Evolutionary conservation across 2,329 filamentous ascomycete species (phyloP).

Genomic region (Ascocoryne sarcoides): DNA sequence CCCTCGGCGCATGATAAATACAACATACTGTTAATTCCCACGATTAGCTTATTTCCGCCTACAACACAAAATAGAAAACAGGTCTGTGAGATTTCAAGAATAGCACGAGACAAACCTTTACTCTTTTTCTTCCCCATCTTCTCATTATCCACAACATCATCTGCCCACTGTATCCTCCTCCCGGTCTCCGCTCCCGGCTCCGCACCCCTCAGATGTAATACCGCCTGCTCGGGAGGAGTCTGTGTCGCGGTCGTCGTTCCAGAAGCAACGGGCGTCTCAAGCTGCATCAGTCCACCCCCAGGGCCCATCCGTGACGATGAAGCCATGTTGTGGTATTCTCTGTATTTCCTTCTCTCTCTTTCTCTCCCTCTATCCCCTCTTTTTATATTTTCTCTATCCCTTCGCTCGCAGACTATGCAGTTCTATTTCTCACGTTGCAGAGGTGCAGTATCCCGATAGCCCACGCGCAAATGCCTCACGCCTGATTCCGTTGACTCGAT

Average conservation of each 20-base stretch:
- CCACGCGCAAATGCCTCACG: no score
- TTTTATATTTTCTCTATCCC: no score
- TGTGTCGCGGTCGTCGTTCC: slow-evolving; percentile 7
- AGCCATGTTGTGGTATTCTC: no score
- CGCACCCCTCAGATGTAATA: slow-evolving; percentile 25
- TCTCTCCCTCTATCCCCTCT: no score
- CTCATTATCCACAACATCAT: slow-evolving; percentile 91
- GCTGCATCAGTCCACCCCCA: not conserved
- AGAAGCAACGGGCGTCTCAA: not conserved
- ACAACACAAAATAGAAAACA: no score
- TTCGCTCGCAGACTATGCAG: no score
- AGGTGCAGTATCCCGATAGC: no score
- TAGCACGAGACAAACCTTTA: slow-evolving; percentile 72
- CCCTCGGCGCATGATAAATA: slow-evolving; percentile 86
- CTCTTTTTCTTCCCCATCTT: slow-evolving; percentile 88
- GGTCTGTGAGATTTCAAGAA: no score
- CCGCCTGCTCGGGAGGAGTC: slow-evolving; percentile 11
- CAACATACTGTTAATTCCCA: no score
- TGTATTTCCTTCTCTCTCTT: no score
- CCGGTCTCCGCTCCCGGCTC: slow-evolving; percentile 28
- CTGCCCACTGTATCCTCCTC: slow-evolving; percentile 80
- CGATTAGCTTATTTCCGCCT: slow-evolving; percentile 31
- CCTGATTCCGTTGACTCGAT: no score
- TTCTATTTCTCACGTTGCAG: no score
- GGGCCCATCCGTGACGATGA: not conserved